phyloP scores from a whole-genome alignment of 257 asterid genomes.

The Gentiana macrophylla region DNA sequence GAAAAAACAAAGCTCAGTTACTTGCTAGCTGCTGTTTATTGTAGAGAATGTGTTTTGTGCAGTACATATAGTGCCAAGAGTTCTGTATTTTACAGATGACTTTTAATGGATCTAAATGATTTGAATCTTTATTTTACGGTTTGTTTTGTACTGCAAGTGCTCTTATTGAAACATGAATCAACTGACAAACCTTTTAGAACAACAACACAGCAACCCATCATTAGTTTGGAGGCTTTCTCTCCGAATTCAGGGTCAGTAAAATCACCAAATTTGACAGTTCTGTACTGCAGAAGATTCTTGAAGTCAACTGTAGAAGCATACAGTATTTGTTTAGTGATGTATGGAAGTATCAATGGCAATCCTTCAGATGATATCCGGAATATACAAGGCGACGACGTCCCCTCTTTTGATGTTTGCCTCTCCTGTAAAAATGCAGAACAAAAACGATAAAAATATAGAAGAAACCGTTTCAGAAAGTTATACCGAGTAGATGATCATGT shows the following conservation, averaged over 20 bases:
- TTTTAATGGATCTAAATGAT: too few relatives aligned
- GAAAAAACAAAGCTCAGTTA: not conserved
- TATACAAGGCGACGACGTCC: conserved; percentile 53
- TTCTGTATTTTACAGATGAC: too few relatives aligned
- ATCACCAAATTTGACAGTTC: conserved; percentile 61
- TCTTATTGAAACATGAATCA: conserved; percentile 1
- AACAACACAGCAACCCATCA: conserved; percentile 78
- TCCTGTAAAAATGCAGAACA: conserved; percentile 42
- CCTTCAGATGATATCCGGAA: conserved; percentile 99
- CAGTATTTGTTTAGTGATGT: conserved; percentile 69
- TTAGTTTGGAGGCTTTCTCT: conserved; percentile 55
- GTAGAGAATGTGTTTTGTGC: too few relatives aligned
- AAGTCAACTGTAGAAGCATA: conserved; percentile 64
- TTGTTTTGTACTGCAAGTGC: too few relatives aligned
- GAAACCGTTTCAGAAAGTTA: too few relatives aligned
- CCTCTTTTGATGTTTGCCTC: conserved; percentile 85
- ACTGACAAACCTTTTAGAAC: conserved; percentile 53
- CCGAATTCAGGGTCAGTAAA: conserved; percentile 52
- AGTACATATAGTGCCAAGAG: too few relatives aligned
- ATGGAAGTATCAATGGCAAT: conserved; percentile 79
- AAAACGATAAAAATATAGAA: not conserved
- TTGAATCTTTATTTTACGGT: too few relatives aligned
- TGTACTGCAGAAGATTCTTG: conserved; percentile 73
- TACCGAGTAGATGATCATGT: too few relatives aligned
- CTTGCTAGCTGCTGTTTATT: too few relatives aligned